These are phyloP conservation scores for Eleusine coracana DNA, from an alignment of 176 grass and related monocot genomes.

Conservation along the genomic window DNA sequence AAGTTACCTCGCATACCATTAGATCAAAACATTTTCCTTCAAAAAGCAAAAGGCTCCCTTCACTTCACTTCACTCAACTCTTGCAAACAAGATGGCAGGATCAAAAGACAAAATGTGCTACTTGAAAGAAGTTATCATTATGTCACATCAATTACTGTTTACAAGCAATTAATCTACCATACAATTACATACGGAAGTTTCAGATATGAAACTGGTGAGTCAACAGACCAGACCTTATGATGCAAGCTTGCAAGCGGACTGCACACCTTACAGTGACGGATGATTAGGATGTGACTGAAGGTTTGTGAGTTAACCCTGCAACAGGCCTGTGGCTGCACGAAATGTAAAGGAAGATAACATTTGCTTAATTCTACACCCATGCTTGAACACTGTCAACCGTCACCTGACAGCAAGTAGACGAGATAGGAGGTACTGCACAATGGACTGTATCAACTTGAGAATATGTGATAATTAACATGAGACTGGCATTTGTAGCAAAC, in stretches of 20 bases:
- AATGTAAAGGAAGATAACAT: slow-evolving; percentile 37
- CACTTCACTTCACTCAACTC: slow-evolving; percentile 70
- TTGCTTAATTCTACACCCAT: slow-evolving; percentile 29
- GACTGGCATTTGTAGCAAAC: slow-evolving; percentile 31
- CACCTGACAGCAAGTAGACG: slow-evolving; percentile 49
- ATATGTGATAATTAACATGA: slow-evolving; percentile 17
- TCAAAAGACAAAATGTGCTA: slow-evolving; percentile 63
- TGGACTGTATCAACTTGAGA: slow-evolving; percentile 26
- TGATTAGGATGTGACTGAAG: slow-evolving; percentile 38
- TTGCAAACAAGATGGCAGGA: slow-evolving; percentile 88
- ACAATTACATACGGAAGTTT: slow-evolving; percentile 70
- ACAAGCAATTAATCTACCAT: slow-evolving; percentile 41
- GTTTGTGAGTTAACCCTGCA: slow-evolving; percentile 56
- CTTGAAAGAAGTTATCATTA: slow-evolving; percentile 36
- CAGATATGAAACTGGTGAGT: slow-evolving; percentile 54
- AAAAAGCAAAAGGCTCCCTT: slow-evolving; percentile 44
- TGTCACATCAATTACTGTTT: slow-evolving; percentile 46
- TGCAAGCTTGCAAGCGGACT: slow-evolving; percentile 22
- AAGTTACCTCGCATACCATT: slow-evolving; percentile 54
- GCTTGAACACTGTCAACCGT: slow-evolving; percentile 51
- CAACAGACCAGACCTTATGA: slow-evolving; percentile 73
- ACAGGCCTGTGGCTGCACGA: slow-evolving; percentile 41
- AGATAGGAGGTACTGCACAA: slow-evolving; percentile 28
- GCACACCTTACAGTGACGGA: slow-evolving; percentile 56
- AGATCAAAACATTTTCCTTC: slow-evolving; percentile 37